phyloP scores from a whole-genome alignment of 2,329 filamentous ascomycete species.

The Aspergillus neoniger region DNA sequence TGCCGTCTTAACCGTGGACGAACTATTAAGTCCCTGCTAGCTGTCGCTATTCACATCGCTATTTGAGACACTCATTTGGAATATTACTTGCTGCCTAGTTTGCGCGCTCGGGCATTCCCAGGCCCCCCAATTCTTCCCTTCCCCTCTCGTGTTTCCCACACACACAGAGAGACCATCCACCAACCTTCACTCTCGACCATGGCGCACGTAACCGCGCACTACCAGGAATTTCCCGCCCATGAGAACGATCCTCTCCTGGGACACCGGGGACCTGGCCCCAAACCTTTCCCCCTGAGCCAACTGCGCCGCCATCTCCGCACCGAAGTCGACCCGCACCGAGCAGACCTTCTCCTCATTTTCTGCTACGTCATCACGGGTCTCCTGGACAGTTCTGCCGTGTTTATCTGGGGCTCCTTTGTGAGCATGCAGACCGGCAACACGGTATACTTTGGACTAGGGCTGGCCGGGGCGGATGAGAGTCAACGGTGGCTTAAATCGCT shows the following conservation, averaged over 20 bases:
- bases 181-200: not conserved
- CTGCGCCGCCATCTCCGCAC: slow-evolving; percentile 15
- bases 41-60: not conserved
- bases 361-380: slow-evolving; percentile 78
- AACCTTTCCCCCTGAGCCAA: slow-evolving; percentile 4
- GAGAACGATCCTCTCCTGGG: slow-evolving; percentile 8
- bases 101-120: not conserved
- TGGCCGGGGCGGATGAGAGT: slow-evolving; percentile 56
- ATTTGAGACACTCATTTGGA: not conserved
- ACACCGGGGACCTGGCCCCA: slow-evolving; percentile 2
- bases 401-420: slow-evolving; percentile 77
- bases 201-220: slow-evolving; percentile 1
- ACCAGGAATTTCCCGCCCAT: slow-evolving; percentile 6
- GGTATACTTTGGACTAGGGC: slow-evolving; percentile 73
- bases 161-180: not conserved
- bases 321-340: slow-evolving; percentile 63
- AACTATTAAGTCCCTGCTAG: not conserved
- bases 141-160: not conserved
- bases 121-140: not conserved
- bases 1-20: not conserved
- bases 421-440: slow-evolving; percentile 88
- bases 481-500: slow-evolving; percentile 70
- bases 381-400: slow-evolving; percentile 73
- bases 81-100: not conserved
- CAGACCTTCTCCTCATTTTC: slow-evolving; percentile 68